Percentiles rank a stretch among this genome's conserved stretches.
Evolutionary conservation across 345 rosid species (phyloP).

Genomic region (Eucalyptus brandiana): DNA sequence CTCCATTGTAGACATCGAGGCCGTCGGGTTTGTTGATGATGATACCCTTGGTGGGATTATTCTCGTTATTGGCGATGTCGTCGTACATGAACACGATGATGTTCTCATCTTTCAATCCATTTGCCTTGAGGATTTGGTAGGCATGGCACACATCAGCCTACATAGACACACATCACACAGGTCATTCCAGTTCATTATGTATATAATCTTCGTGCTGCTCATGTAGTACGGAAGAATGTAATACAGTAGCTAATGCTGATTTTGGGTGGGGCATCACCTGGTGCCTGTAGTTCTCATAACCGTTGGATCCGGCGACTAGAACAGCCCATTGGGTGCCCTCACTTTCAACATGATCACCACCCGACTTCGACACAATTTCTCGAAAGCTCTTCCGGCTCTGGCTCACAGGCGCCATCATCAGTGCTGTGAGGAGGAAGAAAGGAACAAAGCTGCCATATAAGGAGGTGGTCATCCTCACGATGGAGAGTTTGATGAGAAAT

Average conservation of each 20-base stretch:
- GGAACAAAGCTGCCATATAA: not conserved
- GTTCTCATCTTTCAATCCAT: slow-evolving; percentile 81
- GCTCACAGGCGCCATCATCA: not conserved
- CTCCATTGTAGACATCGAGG: slow-evolving; percentile 59
- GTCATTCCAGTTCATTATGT: not conserved
- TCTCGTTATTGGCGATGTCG: slow-evolving; percentile 47
- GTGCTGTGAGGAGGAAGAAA: not conserved
- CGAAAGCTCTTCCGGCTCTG: not conserved
- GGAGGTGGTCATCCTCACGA: not conserved
- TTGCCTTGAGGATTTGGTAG: slow-evolving; percentile 66
- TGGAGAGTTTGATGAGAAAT: not conserved
- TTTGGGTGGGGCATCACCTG: slow-evolving; percentile 32
- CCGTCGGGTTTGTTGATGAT: slow-evolving; percentile 82
- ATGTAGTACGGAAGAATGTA: not conserved
- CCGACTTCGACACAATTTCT: not conserved
- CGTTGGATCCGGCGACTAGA: slow-evolving; percentile 79
- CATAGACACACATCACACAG: not conserved
- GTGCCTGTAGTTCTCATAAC: slow-evolving; percentile 80
- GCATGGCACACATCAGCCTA: slow-evolving; percentile 97
- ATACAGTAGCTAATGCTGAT: not conserved
- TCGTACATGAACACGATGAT: slow-evolving; percentile 86
- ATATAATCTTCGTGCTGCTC: not conserved
- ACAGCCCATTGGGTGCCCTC: slow-evolving; percentile 82
- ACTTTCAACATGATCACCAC: not conserved
- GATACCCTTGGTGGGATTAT: slow-evolving; percentile 74